Evolutionary conservation across 2,329 filamentous ascomycete species (phyloP), one percentile per base, ranked within the genome.

Genomic region (Fusarium luffae): DNA sequence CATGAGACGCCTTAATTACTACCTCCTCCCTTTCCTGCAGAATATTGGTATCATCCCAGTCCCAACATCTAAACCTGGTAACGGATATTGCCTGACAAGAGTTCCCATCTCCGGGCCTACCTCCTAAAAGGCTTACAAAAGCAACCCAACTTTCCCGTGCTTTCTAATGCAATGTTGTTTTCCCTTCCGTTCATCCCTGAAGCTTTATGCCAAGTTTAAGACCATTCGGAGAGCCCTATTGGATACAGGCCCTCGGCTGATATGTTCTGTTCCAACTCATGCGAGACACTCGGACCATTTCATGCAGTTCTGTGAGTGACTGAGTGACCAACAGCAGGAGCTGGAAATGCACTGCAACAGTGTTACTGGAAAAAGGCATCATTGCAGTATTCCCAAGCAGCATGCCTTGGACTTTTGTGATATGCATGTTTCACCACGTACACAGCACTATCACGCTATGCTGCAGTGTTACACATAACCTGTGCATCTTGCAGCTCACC

Each of bases 391-490:
- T n/a, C 30, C n/a, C 32, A 32, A 37, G 14, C 23, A 30, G 41
- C 44, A 58, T 68, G 28, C 30, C 32, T 52, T 30, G 47, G 61
- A 28, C 48, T n/a, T 69, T 48, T 51, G 56, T 56, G 54, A 50
- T 59, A 74, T 74, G 70, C 63, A 70, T 70, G 66, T 74, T 70
- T 67, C 58, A 69, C 68, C 50, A 30, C 46, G 44, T 65, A 63
- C 28, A 65, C 57, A 44, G 55, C 30, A 41, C 37, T 47, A 49
- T 40, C 44, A 37, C 59, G 34, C 43, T 56, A 30, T 55, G 54
- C 46, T 56, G 28, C 55, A 54, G 50, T 71, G 54, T 54, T 59
- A 73, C 63, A 54, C 56, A 48, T 50, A 23, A 50, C 37, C 40
- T 56, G 51, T 21, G 42, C 49, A 14, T 23, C 46, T 52, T 43